A percentile compares a stretch with the other conserved stretches of the same genome.
These are phyloP conservation scores for Leccinum arenicola DNA, from an alignment of 768 basidiomycete genomes.

Conservation along the genomic window DNA sequence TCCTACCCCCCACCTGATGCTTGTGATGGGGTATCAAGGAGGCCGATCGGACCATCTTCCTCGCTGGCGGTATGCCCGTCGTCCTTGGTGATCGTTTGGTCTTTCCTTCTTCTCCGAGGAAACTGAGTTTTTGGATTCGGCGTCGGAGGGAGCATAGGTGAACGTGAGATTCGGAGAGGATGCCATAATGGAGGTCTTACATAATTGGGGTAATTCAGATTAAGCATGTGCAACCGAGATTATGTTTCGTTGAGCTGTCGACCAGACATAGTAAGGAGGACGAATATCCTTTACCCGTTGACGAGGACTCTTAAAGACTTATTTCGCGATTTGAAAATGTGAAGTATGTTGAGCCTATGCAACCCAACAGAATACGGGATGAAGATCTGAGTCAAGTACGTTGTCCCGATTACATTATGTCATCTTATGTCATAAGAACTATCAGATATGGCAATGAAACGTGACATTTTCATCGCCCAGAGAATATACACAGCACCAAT, in stretches of 20 bases:
- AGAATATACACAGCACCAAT: no score
- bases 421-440: no score
- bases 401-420: no score
- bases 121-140: slow-evolving; percentile 21
- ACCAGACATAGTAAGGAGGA: slow-evolving; percentile 7
- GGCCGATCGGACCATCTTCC: slow-evolving; percentile 25
- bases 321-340: no score
- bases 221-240: slow-evolving; percentile 50
- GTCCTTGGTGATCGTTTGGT: slow-evolving; percentile 23
- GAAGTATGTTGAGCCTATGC: no score
- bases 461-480: no score
- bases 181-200: slow-evolving; percentile 67
- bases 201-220: slow-evolving; percentile 51
- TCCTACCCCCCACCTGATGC: neutral
- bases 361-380: no score
- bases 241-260: slow-evolving; percentile 59
- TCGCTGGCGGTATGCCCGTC: slow-evolving; percentile 24
- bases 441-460: no score
- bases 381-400: no score
- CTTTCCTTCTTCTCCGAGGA: slow-evolving; percentile 28
- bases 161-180: slow-evolving; percentile 35
- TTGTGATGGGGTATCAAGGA: slow-evolving; percentile 17
- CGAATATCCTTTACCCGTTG: slow-evolving; percentile 46
- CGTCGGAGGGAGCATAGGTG: slow-evolving; percentile 20
- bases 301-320: slow-evolving; percentile 36